phyloP scores from a whole-genome alignment of 768 basidiomycete species.

The Lactarius evosmus region DNA sequence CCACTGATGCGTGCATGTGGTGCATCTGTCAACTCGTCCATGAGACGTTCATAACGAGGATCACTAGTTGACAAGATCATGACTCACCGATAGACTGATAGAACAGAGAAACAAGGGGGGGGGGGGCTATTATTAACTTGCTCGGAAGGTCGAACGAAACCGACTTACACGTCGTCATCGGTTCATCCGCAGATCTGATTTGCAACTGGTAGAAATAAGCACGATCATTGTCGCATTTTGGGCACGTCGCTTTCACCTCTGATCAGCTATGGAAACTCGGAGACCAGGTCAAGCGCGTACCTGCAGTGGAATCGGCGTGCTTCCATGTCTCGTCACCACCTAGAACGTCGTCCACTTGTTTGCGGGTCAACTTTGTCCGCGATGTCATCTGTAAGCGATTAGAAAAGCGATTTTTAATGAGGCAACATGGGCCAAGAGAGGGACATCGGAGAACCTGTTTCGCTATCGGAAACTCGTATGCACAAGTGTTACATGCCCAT shows the following conservation, averaged over 20 bases:
- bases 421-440: slow-evolving; percentile 14
- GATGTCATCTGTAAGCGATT: slow-evolving; percentile 75
- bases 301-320: slow-evolving; percentile 84
- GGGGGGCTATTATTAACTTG: background rate
- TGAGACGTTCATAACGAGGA: background rate
- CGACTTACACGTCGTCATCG: slow-evolving; percentile 64
- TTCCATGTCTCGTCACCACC: slow-evolving; percentile 94
- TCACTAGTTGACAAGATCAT: background rate
- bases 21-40: slow-evolving; percentile 43
- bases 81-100: slow-evolving; percentile 53
- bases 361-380: slow-evolving; percentile 79
- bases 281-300: slow-evolving; percentile 37
- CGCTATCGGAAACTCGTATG: slow-evolving; percentile 91
- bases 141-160: slow-evolving; percentile 4
- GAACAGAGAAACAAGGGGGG: background rate
- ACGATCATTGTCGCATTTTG: slow-evolving; percentile 78
- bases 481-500: slow-evolving; percentile 91
- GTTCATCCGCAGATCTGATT: slow-evolving; percentile 90
- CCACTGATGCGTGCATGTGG: slow-evolving; percentile 63
- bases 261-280: background rate
- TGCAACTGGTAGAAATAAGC: slow-evolving; percentile 97
- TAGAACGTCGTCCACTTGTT: slow-evolving; percentile 91
- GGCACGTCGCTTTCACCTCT: slow-evolving; percentile 42
- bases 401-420: background rate
- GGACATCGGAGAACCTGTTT: slow-evolving; percentile 54